Evolutionary conservation across 345 rosid species (phyloP), one percentile per base, ranked within the genome.

Genomic region (Euphorbia peplus): DNA sequence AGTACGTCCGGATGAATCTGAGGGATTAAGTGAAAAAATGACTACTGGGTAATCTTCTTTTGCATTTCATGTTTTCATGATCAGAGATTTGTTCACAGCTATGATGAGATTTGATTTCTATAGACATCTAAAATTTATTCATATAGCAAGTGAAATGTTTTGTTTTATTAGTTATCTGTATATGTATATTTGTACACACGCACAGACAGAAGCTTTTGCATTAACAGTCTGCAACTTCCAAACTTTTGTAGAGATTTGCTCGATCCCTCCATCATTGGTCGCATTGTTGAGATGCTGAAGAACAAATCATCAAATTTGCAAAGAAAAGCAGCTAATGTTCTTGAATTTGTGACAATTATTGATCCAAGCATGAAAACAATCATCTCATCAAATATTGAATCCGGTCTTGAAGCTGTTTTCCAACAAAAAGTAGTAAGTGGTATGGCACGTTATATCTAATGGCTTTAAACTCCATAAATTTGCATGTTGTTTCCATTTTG

Each of bases 321-420:
- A 70, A 84, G 92, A 68, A 90, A 89, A 60, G 87, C 84, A 50
- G 87, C 92, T 70, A 82, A 90, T 16, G 29, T 93, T 66, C 82
- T 90, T 3, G 98, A 90, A 84, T 86, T 78, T 73, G 75, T 73
- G 64, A 77, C 84, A 18, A 29, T 81, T 63, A 68, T 54, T 67
- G 81, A 80, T 58, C 76, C 88, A 46, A 75, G 74, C 73, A 72
- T 80, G 83, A 82, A 83, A 72, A 62, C 65, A 1, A 70, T 79
- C 72, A 80, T 83, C 46, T 79, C 85, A 26, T 77, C 51, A 56
- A 76, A 87, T 70, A 71, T 90, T 64, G 84, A 81, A 69, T 76
- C 87, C 69, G 88, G 86, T 77, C 68, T 93, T 57, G 71, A 75
- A 55, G 81, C 88, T 60, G 80, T 83, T 73, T 89, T 89, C 67